Evolutionary conservation across 192 early-diverging fungal genomes (phyloP), one percentile per base, ranked within the genome.

Genomic region (Mortierella antarctica): DNA sequence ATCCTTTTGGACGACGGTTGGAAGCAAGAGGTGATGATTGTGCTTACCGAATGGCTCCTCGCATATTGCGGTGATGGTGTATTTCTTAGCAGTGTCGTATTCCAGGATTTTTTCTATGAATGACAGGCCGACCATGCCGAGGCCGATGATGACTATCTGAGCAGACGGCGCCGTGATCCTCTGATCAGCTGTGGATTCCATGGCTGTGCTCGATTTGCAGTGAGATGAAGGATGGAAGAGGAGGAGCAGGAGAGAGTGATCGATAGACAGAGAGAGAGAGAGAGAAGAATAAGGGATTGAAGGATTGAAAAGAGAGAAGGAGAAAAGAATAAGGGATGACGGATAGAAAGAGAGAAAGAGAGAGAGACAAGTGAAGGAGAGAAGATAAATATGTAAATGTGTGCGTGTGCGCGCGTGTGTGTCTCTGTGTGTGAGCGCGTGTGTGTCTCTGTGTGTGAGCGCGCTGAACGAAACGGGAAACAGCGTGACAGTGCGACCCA

Each of bases 51-150:
- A 39, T 11, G 85, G 56, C 62, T 92, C 91, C 73, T 92, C 89
- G 7, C 86, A 82, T 67, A 92, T 92, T 18, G 83, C 83, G 2
- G 72, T 71, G 23, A 92, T 82, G 7, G 31, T 61, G 67, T 84
- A 91, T 53, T 57, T 46, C n/a, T 82, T 83, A 11, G 74, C 65
- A 13, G 73, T 70, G 65, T 92, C 92, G 54, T 82, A 83, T 56
- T 86, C 84, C 49, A 89, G 55, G 40, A 93, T 62, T 67, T 88
- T 89, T 73, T 92, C 91, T 13, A 88, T 90, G 69, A 92, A 89
- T 1, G 83, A 82, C 46, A 93, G 66, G 5, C 85, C 91, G 11
- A 92, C 90, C 91, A 93, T 92, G 18, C 91, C 91, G 18, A 92
- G 83, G n/a, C 91, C 91, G 52, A 91, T 66, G 39, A 92, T 83